Evolutionary conservation across 305 asterid genomes (phyloP), one percentile per base, ranked within the genome.

Genomic region (Fraxinus sp.): DNA sequence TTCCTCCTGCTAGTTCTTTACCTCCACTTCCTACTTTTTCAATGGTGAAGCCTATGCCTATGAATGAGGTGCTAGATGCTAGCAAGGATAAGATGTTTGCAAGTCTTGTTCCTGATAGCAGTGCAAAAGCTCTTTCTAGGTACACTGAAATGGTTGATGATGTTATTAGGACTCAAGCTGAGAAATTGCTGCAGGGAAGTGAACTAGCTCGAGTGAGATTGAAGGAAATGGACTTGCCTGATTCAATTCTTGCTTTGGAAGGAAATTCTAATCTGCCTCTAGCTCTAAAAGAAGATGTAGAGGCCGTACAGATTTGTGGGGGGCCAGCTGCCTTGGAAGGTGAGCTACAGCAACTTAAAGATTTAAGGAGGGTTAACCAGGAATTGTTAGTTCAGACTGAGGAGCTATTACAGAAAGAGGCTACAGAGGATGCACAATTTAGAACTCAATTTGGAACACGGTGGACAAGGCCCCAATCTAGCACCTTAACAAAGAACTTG

Each of bases 391-490:
- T 93, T 70, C 98, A 95, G 85, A 84, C 94, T 22, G 97, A 95
- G 90, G 99, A 97, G 86, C 95, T 93, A 84, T 79, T 97, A 89
- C 97, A 94, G 89, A 94, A 94, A 89, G 99, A 94, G 89, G 93
- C 97, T 46, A 80, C 86, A 0, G 99, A 97, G 86, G 98, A 97
- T 90, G 86, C 93, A 33, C 98, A 95, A 81, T 97, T 97, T 85
- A 91, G 99, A 87, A 97, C 83, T 85, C 98, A 97, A 85, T 95
- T 94, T 88, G 99, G 97, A 85, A 87, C 94, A 30, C 90, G 97
- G 82, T 97, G 98, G 99, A 93, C 96, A 59, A 90, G 99, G 83
- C 98, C 99, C 83, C 98, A 92, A 84, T 97, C 98, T 72, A 95
- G 95, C 90, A 93, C 99, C 68, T 86, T 97, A 77, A 97, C 97